A percentile compares a stretch with the other conserved stretches of the same genome.
phyloP scores from a whole-genome alignment of 352 stramenopile species.

The Globisporangium recalcitrans region DNA sequence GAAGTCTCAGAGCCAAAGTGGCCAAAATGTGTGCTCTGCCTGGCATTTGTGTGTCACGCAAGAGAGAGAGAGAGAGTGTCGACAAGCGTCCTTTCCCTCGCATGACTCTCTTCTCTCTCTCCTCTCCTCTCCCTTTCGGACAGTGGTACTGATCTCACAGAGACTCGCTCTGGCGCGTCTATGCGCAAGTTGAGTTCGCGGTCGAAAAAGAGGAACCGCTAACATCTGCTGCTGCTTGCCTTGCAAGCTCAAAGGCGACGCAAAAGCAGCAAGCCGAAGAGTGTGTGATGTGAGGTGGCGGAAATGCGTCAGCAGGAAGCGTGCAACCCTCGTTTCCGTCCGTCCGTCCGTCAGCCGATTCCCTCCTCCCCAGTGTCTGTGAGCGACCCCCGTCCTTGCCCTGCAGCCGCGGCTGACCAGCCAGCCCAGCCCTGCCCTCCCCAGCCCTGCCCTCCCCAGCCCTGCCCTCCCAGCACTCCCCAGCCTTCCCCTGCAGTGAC shows the following conservation, averaged over 20 bases:
- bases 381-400: not conserved
- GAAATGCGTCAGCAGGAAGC: conserved; percentile 12
- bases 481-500: not conserved
- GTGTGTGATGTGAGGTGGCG: conserved; percentile 2
- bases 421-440: not conserved
- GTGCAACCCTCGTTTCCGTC: not conserved
- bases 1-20: not conserved
- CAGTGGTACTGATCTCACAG: not conserved
- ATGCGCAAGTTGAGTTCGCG: conserved; percentile 9
- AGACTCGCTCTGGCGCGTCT: not conserved
- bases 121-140: not conserved
- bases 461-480: too few species aligned
- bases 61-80: not conserved
- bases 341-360: not conserved
- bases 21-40: not conserved
- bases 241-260: not conserved
- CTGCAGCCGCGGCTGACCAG: not conserved
- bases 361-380: not conserved
- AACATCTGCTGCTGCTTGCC: not conserved
- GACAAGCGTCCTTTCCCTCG: not conserved
- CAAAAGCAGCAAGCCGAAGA: not conserved
- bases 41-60: not conserved
- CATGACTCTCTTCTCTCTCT: not conserved
- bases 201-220: not conserved
- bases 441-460: not conserved